Evolutionary conservation across 2,329 filamentous ascomycete species (phyloP).

Genomic region (Cladosporium velox): DNA sequence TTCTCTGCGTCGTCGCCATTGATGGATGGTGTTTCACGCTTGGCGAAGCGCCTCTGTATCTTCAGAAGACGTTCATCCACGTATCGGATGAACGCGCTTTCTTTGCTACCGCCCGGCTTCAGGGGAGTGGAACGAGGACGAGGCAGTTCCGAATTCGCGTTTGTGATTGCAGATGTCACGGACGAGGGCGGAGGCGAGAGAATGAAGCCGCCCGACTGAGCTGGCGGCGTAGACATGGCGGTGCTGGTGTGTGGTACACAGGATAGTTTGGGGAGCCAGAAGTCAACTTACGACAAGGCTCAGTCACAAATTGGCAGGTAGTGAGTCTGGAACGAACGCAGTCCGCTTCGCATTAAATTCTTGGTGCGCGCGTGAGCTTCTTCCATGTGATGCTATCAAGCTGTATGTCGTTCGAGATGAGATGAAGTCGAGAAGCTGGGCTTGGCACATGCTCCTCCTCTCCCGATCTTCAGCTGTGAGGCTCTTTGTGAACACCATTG

Average conservation of each 20-base stretch:
- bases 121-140: conserved; percentile 56
- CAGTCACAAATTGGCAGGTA: neutral
- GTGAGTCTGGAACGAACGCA: neutral
- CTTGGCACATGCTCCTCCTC: neutral
- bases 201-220: conserved; percentile 44
- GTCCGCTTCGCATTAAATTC: neutral
- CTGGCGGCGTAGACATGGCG: conserved; percentile 16
- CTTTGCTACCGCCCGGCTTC: conserved; percentile 58
- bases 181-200: conserved; percentile 55
- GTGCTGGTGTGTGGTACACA: neutral
- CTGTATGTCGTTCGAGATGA: neutral
- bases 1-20: conserved; percentile 29
- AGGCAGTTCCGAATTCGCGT: conserved; percentile 46
- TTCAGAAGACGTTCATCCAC: conserved; percentile 55
- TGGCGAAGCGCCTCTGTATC: conserved; percentile 56
- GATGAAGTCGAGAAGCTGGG: conserved; percentile 3
- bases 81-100: conserved; percentile 59
- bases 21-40: conserved; percentile 44
- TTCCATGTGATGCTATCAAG: neutral
- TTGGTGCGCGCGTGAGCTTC: neutral
- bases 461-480: neutral
- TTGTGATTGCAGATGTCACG: conserved; percentile 42
- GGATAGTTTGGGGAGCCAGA: neutral
- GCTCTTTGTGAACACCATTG: neutral
- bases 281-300: neutral